phyloP scores from a whole-genome alignment of 257 asterid genomes.

The Solanum raphanifolium region DNA sequence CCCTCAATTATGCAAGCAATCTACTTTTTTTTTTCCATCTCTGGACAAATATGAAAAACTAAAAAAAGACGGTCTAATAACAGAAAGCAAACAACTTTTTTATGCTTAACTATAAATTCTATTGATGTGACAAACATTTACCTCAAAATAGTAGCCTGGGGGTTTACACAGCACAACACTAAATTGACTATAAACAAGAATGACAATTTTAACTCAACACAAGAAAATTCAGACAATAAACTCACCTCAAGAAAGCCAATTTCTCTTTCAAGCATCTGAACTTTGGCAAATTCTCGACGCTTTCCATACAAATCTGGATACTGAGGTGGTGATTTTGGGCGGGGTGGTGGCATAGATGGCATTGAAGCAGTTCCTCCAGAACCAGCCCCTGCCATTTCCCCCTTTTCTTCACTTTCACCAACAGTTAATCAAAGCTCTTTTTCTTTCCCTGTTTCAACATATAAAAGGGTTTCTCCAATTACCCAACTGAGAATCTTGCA shows the following conservation, averaged over 20 bases:
- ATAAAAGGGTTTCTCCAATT: background rate
- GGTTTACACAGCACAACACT: background rate
- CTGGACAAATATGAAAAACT: background rate
- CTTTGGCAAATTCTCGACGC: constrained; percentile 59
- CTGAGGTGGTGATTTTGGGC: constrained; percentile 79
- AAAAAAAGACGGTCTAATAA: background rate
- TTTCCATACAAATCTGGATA: constrained; percentile 92
- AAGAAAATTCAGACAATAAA: background rate
- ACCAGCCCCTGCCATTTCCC: constrained; percentile 30
- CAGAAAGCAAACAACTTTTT: background rate
- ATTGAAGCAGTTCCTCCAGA: constrained; percentile 10
- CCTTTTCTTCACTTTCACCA: background rate
- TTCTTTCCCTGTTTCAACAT: background rate
- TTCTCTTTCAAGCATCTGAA: constrained; percentile 83
- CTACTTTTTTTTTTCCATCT: background rate
- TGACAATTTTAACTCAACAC: background rate
- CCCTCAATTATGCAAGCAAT: background rate
- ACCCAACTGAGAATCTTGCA: background rate
- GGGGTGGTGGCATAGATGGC: constrained; percentile 77
- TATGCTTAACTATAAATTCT: background rate
- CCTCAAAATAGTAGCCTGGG: background rate
- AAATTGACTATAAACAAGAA: background rate
- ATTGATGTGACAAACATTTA: background rate
- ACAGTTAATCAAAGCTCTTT: background rate
- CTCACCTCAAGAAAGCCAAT: constrained; percentile 71